phyloP scores from a whole-genome alignment of 1,139 yeast genomes.

The Taiozyma sp. region DNA sequence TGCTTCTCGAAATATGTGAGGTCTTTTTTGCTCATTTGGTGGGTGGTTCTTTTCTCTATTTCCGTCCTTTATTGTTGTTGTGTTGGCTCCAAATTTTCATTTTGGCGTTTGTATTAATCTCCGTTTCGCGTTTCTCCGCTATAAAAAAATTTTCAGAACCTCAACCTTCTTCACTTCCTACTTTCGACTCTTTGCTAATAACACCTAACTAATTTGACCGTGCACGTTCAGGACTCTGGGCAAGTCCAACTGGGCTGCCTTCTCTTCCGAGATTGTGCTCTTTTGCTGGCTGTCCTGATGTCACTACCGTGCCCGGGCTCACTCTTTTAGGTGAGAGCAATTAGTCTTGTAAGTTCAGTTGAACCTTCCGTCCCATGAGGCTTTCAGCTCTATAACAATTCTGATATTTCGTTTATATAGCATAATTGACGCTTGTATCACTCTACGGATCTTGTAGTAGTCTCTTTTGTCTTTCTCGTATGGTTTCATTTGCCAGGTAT shows the following conservation, averaged over 20 bases:
- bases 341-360: conserved; percentile 17
- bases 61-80: not conserved
- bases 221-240: not conserved
- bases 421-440: not conserved
- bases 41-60: not conserved
- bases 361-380: conserved; percentile 2
- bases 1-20: conserved; percentile 36
- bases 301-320: not conserved
- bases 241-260: not conserved
- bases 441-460: not conserved
- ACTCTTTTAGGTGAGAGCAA: conserved; percentile 6
- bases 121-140: not conserved
- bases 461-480: not conserved
- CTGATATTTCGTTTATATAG: not conserved
- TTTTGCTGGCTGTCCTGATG: not conserved
- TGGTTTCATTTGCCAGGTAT: not conserved
- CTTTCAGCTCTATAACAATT: not conserved
- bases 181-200: not conserved
- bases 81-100: not conserved
- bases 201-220: not conserved
- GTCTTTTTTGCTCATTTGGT: conserved; percentile 5
- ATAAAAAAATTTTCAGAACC: not conserved
- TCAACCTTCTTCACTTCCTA: not conserved
- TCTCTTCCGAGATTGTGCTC: not conserved
- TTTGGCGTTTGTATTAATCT: not conserved